Base-by-base conservation (phyloP, 2,329 filamentous ascomycete genomes). In the Xylaria sp. region DNA sequence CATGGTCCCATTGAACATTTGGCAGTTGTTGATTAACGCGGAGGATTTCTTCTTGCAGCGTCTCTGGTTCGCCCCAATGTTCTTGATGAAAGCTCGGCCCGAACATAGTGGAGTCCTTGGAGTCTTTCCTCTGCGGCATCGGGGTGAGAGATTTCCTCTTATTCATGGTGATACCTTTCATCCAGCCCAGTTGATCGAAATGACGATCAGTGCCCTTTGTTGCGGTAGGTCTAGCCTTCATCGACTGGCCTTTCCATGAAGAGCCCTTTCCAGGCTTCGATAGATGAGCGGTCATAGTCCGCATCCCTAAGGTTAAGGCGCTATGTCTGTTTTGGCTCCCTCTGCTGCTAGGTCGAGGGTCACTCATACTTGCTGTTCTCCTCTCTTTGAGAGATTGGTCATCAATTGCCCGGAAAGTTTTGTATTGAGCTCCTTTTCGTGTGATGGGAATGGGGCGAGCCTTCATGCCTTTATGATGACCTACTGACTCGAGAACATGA, bases 351-450 rank as follows among this genome's bases (percentile, higher is more conserved):
- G 84, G 81, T 33, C 83, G 82, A 45, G 84, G 80, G 64, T 87
- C 86, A 63, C 84, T 89, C 82, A 89, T 89, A 0, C 86, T 89
- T 1, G 84, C 81, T 42, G 78, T 78, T 68, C 84, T 84, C 64
- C 86, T 86, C 60, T 90, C 87, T 23, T 83, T 79, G 49, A 82
- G 82, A 40, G 81, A 75, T 50, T 79, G 80, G 59, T 86, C 85
- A 57, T 90, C 89, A 19, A 90, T 83, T 42, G 92, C 88, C 47
- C 92, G 88, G 71, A 94, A 97, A 0, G 92, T 94, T 74, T 90
- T 92, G 79, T 97, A 97, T 2, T 84, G 80, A 5, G 94, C 92
- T 11, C 93, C 93, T 74, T 89, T 89, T n/a, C 94, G 87, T 12
- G 93, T 97, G 43, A 94, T 79, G 55, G 86, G 89, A 9, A 94